Evolutionary conservation across 352 stramenopile genomes (phyloP).

Genomic region (Pythium myriotylum): DNA sequence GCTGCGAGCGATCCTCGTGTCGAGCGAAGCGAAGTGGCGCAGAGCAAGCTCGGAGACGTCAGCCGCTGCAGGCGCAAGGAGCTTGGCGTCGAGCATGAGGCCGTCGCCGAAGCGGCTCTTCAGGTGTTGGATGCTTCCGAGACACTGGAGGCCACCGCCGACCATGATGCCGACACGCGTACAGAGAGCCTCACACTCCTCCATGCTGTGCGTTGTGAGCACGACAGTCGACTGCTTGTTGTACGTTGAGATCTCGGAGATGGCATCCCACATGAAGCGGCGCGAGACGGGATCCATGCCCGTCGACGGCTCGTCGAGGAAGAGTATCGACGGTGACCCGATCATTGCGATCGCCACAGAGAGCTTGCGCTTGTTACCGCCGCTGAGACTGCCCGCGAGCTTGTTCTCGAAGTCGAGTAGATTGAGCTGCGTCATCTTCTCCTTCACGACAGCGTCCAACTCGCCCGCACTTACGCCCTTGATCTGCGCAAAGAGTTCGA

Average conservation of each 20-base stretch:
- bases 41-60: constrained; percentile 33
- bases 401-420: constrained; percentile 77
- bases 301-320: too few species aligned
- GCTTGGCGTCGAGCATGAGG: constrained; percentile 74
- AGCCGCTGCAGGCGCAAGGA: constrained; percentile 14
- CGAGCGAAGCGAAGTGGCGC: constrained; percentile 27
- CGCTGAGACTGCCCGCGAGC: constrained; percentile 65
- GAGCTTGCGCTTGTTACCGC: constrained; percentile 94
- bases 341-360: constrained; percentile 94
- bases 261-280: too few species aligned
- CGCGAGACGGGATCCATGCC: too few species aligned
- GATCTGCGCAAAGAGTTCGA: constrained; percentile 83
- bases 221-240: constrained; percentile 72
- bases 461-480: constrained; percentile 53
- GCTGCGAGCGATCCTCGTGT: constrained; percentile 24
- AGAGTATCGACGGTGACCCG: constrained; percentile 86
- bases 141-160: constrained; percentile 40
- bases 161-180: constrained; percentile 81
- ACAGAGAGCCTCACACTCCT: too few species aligned
- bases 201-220: constrained; percentile 94
- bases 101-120: constrained; percentile 51
- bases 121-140: constrained; percentile 89
- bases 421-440: constrained; percentile 80
- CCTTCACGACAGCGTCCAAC: constrained; percentile 53
- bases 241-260: constrained; percentile 58